A percentile compares a stretch with the other conserved stretches of the same genome.
Evolutionary conservation across 2,329 filamentous ascomycete species (phyloP).

Genomic region (Fonsecaea erecta): DNA sequence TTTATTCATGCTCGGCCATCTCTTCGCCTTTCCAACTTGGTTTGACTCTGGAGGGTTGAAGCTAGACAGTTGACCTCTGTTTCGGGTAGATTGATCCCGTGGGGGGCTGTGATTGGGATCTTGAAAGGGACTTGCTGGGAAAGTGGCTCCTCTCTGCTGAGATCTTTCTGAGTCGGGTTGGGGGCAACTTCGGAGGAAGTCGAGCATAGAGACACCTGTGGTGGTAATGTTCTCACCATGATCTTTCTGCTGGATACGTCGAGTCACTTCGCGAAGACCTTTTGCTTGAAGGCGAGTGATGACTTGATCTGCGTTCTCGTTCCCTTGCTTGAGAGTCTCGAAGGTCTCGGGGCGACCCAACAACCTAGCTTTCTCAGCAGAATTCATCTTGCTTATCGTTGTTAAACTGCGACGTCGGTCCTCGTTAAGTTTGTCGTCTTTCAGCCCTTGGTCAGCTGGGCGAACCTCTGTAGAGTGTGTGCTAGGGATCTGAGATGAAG

Average conservation of each 20-base stretch:
- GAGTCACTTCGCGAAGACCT: slow-evolving; percentile 14
- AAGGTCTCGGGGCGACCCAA: slow-evolving; percentile 19
- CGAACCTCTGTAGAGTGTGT: not conserved
- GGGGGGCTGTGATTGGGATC: not conserved
- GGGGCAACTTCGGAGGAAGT: slow-evolving; percentile 17
- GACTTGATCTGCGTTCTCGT: slow-evolving; percentile 23
- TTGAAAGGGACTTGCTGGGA: too few species aligned
- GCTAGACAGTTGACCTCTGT: not conserved
- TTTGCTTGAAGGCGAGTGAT: slow-evolving; percentile 23
- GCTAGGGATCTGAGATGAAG: not conserved
- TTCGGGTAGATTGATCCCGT: not conserved
- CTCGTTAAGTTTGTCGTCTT: not conserved
- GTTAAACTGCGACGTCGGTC: not conserved
- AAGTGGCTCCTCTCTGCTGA: not conserved
- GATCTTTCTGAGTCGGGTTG: not conserved
- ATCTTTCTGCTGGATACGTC: slow-evolving; percentile 16
- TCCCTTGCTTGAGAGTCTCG: slow-evolving; percentile 23
- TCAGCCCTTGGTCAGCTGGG: not conserved
- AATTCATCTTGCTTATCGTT: not conserved
- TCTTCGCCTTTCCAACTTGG: not conserved
- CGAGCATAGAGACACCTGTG: slow-evolving; percentile 14
- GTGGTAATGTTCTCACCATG: slow-evolving; percentile 12
- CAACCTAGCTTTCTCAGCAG: not conserved
- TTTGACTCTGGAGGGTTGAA: not conserved
- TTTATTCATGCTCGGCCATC: slow-evolving; percentile 15